Conservation (phyloP, 2,329 filamentous ascomycete species). For the Coniochaeta hoffmannii region DNA sequence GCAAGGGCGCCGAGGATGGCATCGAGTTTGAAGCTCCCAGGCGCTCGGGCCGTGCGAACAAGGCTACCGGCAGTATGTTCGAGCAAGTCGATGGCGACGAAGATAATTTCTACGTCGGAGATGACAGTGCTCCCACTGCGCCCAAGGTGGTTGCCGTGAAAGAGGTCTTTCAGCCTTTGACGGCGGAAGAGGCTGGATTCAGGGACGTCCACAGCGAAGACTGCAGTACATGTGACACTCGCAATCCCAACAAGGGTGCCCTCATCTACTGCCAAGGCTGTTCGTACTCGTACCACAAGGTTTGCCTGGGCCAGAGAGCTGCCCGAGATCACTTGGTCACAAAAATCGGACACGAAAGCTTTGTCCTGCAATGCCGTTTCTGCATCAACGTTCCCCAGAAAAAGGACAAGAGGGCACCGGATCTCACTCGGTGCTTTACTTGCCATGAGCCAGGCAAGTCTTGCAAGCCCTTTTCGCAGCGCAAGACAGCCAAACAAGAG, state of each 20-base stretch:
- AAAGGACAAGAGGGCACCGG: slow-evolving; percentile 64
- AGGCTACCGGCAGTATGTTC: slow-evolving; percentile 40
- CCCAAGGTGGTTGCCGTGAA: slow-evolving; percentile 57
- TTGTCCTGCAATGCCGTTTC: slow-evolving; percentile 82
- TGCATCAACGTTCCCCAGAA: slow-evolving; percentile 65
- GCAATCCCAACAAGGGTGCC: slow-evolving; percentile 52
- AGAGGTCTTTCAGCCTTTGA: slow-evolving; percentile 59
- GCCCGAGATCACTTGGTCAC: slow-evolving; percentile 81
- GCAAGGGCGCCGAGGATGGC: slow-evolving; percentile 13
- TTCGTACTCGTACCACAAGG: slow-evolving; percentile 72
- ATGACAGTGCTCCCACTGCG: slow-evolving; percentile 33
- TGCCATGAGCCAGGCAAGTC: slow-evolving; percentile 61
- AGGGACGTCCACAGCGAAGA: slow-evolving; percentile 57
- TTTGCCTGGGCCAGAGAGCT: slow-evolving; percentile 68
- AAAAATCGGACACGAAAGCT: slow-evolving; percentile 68
- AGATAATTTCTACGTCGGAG: slow-evolving; percentile 44
- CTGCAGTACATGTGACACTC: slow-evolving; percentile 66
- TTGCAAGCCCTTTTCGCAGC: slow-evolving; percentile 68
- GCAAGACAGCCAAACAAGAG: slow-evolving; percentile 70
- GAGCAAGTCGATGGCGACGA: slow-evolving; percentile 45
- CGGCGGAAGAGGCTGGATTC: slow-evolving; percentile 57
- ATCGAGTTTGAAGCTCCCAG: slow-evolving; percentile 48
- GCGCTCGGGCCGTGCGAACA: slow-evolving; percentile 40
- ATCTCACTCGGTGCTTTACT: slow-evolving; percentile 61
- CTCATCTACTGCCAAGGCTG: slow-evolving; percentile 91